Base-by-base conservation (phyloP, 1,139 yeast species). In the Blastobotrys illinoisensis region DNA sequence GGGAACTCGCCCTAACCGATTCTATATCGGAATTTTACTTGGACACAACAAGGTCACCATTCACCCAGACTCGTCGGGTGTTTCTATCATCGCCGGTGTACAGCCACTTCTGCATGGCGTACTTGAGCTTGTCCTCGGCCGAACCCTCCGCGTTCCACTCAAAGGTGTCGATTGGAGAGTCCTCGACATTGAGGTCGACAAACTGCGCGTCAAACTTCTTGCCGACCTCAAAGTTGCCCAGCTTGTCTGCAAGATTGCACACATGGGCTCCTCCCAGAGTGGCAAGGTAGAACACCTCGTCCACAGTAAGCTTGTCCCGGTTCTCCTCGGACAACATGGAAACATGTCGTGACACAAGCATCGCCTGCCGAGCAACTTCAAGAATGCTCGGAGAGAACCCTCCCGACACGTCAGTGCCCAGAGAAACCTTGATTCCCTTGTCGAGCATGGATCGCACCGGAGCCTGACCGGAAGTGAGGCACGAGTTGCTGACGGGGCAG, bases 1-100 rank as follows among this genome's bases (percentile, higher is more conserved):
- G 40, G 40, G 40, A 32, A 32, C 40, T 32, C 7, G 40, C 40
- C 40, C 40, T 32, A 32, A 32, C 40, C 40, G 16, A 32, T 32
- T 32, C 40, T 32, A 32, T 32, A 32, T 32, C 40, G 40, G 40
- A 32, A 32, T n/a, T 47, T 32, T 45, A 49, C 43, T 53, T 47
- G 21, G 50, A 44, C 43, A 32, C 40, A 13, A 32, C 40, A n/a
- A 32, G 40, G 40, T 32, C 40, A 32, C 99, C 99, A 64, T 83
- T 81, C 43, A 91, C 91, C 88, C 89, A 93, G 13, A 93, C 97
- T 54, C 75, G 76, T 13, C 73, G 66, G 47, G 95, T 84, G 68
- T 93, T 93, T 65, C 99, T 78, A 69, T 93, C 97, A 70, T 93
- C 99, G 36, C 98, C 99, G 57, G 83, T 81, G 67, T 89, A 93